Evolutionary conservation across 2,329 filamentous ascomycete genomes (phyloP).

Genomic region (Stylonectria norvegica): DNA sequence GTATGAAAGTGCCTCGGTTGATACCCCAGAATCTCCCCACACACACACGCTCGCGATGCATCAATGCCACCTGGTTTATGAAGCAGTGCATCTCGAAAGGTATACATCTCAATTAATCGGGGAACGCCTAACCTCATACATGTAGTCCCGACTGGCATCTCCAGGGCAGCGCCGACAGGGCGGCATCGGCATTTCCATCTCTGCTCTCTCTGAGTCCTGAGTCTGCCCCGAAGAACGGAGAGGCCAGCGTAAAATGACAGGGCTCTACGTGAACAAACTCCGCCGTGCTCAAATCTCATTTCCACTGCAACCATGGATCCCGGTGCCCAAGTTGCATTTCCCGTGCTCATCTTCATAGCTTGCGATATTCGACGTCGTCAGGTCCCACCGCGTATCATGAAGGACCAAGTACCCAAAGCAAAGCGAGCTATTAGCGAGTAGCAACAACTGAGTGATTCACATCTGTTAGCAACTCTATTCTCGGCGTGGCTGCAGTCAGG

Average conservation of each 20-base stretch:
- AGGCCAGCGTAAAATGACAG: slow-evolving; percentile 27
- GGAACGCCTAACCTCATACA: slow-evolving; percentile 47
- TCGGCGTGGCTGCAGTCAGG: too few relatives aligned
- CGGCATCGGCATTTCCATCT: too few relatives aligned
- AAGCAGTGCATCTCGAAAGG: too few relatives aligned
- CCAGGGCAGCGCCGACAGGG: slow-evolving; percentile 17
- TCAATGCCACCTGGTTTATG: too few relatives aligned
- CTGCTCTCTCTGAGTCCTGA: too few relatives aligned
- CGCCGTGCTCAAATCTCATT: slow-evolving; percentile 33
- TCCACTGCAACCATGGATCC: slow-evolving; percentile 30
- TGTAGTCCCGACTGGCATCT: slow-evolving; percentile 27
- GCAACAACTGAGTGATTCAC: slow-evolving; percentile 38
- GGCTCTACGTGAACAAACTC: slow-evolving; percentile 34
- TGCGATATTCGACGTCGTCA: slow-evolving; percentile 27
- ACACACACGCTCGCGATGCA: too few relatives aligned
- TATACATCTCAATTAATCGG: slow-evolving; percentile 43
- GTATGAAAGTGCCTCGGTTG: too few relatives aligned
- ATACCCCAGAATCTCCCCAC: too few relatives aligned
- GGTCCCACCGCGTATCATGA: slow-evolving; percentile 21
- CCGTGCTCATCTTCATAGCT: slow-evolving; percentile 28
- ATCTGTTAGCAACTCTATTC: too few relatives aligned
- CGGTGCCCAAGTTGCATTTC: slow-evolving; percentile 29
- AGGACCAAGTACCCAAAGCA: slow-evolving; percentile 26
- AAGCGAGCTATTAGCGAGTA: slow-evolving; percentile 29
- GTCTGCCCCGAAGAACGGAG: slow-evolving; percentile 16